These are phyloP conservation scores for Penicillium palitans DNA, from an alignment of 2,329 filamentous ascomycete species.

Conservation along the genomic window DNA sequence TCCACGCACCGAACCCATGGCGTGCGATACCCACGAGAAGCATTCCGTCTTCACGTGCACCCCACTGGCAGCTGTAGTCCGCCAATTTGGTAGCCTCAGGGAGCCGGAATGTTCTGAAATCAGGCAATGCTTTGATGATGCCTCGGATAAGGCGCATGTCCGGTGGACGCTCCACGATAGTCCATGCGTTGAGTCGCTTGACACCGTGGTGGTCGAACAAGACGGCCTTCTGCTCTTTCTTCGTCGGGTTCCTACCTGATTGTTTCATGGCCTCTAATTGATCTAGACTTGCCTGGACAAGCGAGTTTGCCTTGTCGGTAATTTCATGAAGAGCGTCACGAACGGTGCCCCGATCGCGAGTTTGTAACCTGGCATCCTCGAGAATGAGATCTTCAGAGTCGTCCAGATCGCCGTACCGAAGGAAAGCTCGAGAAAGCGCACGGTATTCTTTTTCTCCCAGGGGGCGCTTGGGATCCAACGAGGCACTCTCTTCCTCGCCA, in stretches of 20 bases:
- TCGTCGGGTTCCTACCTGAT: conserved; percentile 78
- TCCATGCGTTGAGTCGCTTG: conserved; percentile 94
- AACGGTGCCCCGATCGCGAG: conserved; percentile 79
- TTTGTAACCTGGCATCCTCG: conserved; percentile 78
- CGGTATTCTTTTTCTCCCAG: conserved; percentile 90
- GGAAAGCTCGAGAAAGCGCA: conserved; percentile 85
- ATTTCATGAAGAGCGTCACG: conserved; percentile 75
- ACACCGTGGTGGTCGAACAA: conserved; percentile 92
- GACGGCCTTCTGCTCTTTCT: conserved; percentile 97
- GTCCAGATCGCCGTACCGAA: conserved; percentile 86
- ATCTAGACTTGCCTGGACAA: conserved; percentile 72
- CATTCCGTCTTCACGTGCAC: conserved; percentile 93
- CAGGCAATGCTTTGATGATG: conserved; percentile 63
- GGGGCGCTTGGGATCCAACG: conserved; percentile 79
- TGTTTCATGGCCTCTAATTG: conserved; percentile 65
- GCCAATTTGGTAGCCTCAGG: conserved; percentile 90
- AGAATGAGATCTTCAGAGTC: conserved; percentile 86
- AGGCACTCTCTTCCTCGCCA: conserved; percentile 65
- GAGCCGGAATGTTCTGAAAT: conserved; percentile 79
- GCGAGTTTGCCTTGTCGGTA: conserved; percentile 66
- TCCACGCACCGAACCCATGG: conserved; percentile 95
- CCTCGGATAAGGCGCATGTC: conserved; percentile 83
- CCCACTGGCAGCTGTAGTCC: conserved; percentile 89
- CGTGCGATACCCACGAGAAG: conserved; percentile 88
- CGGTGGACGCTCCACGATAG: conserved; percentile 83